Conservation (phyloP, 2,329 filamentous ascomycete genomes). For the Botrytis sinoallii region DNA sequence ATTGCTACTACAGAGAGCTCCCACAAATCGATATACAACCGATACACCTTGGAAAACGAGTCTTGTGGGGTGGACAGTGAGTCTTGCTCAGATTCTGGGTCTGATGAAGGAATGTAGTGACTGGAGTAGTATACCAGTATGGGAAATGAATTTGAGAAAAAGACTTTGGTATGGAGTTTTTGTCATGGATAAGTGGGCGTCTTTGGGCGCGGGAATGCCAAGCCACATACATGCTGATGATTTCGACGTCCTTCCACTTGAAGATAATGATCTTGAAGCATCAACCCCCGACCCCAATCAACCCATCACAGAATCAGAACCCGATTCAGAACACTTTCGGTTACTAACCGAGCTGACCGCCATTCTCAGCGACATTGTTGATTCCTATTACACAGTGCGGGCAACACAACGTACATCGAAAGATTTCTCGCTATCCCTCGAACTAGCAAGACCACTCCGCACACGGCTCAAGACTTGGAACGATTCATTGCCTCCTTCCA, state of each 20-base stretch:
- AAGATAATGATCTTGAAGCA: slow-evolving; percentile 31
- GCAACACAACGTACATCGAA: slow-evolving; percentile 35
- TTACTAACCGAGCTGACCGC: slow-evolving; percentile 35
- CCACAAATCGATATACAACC: slow-evolving; percentile 38
- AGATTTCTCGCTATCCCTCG: slow-evolving; percentile 36
- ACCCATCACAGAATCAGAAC: slow-evolving; percentile 29
- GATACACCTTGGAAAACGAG: slow-evolving; percentile 39
- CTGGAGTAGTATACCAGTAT: slow-evolving; percentile 37
- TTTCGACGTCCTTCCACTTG: slow-evolving; percentile 35
- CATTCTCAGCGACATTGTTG: slow-evolving; percentile 38
- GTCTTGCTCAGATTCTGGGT: slow-evolving; percentile 37
- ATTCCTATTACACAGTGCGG: slow-evolving; percentile 36
- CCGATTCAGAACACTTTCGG: slow-evolving; percentile 33
- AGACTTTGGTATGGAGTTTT: slow-evolving; percentile 38
- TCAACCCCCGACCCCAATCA: slow-evolving; percentile 25
- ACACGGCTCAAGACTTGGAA: slow-evolving; percentile 37
- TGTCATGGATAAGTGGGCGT: slow-evolving; percentile 40
- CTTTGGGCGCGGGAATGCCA: slow-evolving; percentile 38
- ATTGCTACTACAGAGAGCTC: slow-evolving; percentile 37
- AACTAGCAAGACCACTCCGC: slow-evolving; percentile 34
- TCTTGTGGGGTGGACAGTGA: slow-evolving; percentile 38
- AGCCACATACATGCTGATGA: slow-evolving; percentile 37
- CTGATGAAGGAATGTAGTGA: slow-evolving; percentile 36
- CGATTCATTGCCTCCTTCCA: slow-evolving; percentile 34
- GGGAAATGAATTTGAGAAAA: slow-evolving; percentile 37